Evolutionary conservation across 768 basidiomycete species (phyloP).

Genomic region (Hericium rajendrae): DNA sequence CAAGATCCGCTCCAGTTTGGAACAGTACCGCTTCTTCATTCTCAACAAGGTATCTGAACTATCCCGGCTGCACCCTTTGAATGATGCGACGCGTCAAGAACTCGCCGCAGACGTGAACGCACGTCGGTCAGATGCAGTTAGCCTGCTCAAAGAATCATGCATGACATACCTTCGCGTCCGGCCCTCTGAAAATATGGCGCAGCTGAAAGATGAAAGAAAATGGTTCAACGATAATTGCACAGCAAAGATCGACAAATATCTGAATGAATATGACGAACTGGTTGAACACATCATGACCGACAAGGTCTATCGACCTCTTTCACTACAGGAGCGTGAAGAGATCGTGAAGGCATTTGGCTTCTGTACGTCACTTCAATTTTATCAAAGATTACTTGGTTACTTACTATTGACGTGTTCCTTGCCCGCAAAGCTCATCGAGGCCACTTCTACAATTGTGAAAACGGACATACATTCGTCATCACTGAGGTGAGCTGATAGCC

Average conservation of each 20-base stretch:
- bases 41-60: constrained; percentile 7
- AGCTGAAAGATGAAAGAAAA: constrained; percentile 12
- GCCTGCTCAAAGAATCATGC: neutral
- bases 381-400: too few relatives aligned
- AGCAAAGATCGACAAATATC: constrained; percentile 12
- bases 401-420: too few relatives aligned
- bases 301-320: constrained; percentile 15
- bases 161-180: neutral
- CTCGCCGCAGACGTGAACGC: neutral
- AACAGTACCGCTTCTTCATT: constrained; percentile 18
- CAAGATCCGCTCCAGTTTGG: constrained; percentile 18
- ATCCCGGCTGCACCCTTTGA: neutral
- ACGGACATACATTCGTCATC: constrained; percentile 57
- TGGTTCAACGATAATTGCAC: constrained; percentile 22
- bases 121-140: neutral
- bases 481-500: constrained; percentile 43
- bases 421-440: constrained; percentile 2
- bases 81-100: neutral
- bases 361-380: constrained; percentile 9
- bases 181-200: neutral
- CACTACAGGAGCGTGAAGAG: constrained; percentile 18
- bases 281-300: constrained; percentile 12
- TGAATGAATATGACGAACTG: constrained; percentile 15
- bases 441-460: constrained; percentile 28
- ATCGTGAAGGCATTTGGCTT: constrained; percentile 21